A percentile compares a stretch with the other conserved stretches of the same genome.
Evolutionary conservation across 805 yeast genomes (phyloP).

Genomic region (Brettanomyces sp.): DNA sequence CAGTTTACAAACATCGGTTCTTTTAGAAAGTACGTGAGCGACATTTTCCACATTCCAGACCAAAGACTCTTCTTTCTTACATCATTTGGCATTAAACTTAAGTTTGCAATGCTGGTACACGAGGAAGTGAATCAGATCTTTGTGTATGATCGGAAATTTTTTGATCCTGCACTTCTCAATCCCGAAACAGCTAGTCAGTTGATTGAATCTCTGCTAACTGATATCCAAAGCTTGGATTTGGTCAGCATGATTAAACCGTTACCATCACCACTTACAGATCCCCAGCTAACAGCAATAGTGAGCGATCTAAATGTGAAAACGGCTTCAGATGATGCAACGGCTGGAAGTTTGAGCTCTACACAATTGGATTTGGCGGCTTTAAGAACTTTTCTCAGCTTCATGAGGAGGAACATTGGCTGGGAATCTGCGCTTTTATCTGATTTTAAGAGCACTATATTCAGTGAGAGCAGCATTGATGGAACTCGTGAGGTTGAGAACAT

Average conservation of each 20-base stretch:
- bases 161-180: conserved; percentile 21
- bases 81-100: conserved; percentile 56
- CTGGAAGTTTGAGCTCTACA: conserved; percentile 15
- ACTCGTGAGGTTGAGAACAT: conserved; percentile 32
- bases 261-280: conserved; percentile 20
- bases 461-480: conserved; percentile 13
- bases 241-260: conserved; percentile 25
- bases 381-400: conserved; percentile 27
- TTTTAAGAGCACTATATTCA: conserved; percentile 19
- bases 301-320: conserved; percentile 14
- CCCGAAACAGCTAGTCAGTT: conserved; percentile 7
- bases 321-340: conserved; percentile 8
- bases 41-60: conserved; percentile 31
- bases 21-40: conserved; percentile 31
- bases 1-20: conserved; percentile 33
- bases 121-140: conserved; percentile 47
- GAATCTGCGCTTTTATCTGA: conserved; percentile 28
- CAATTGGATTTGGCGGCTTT: conserved; percentile 28
- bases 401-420: conserved; percentile 30
- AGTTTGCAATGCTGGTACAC: conserved; percentile 36
- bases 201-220: conserved; percentile 14
- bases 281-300: conserved; percentile 1
- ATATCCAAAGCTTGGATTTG: conserved; percentile 17
- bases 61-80: conserved; percentile 44
- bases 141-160: conserved; percentile 54